These are phyloP conservation scores for Hyaloscypha bicolor DNA, from an alignment of 495 filamentous ascomycete species.

Conservation along the genomic window DNA sequence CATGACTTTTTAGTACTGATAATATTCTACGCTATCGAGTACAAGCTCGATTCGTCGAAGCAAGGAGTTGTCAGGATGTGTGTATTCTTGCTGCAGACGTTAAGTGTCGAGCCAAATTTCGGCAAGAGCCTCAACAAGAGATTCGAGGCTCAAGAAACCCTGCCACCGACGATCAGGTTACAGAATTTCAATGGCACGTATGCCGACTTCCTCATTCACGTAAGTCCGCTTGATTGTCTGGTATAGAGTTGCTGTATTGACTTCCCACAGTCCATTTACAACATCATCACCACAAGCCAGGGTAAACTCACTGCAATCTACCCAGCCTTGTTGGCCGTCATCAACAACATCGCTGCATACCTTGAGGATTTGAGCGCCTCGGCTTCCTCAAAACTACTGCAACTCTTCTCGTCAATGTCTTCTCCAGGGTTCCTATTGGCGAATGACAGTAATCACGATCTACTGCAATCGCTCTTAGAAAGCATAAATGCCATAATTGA, in stretches of 20 bases:
- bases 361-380: constrained; percentile 73
- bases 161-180: constrained; percentile 80
- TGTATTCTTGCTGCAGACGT: constrained; percentile 91
- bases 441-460: constrained; percentile 87
- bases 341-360: constrained; percentile 90
- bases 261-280: constrained; percentile 78
- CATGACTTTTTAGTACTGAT: constrained; percentile 92
- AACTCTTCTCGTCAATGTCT: constrained; percentile 93
- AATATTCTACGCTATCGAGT: constrained; percentile 89
- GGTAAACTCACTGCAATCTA: constrained; percentile 92
- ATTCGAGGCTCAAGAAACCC: constrained; percentile 86
- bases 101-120: constrained; percentile 92
- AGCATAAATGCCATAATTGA: constrained; percentile 92
- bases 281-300: constrained; percentile 87
- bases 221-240: constrained; percentile 44
- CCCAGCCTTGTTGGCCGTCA: constrained; percentile 86
- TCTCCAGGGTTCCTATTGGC: constrained; percentile 92
- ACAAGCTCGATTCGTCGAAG: constrained; percentile 81
- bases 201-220: constrained; percentile 92
- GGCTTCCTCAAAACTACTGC: constrained; percentile 79
- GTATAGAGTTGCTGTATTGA: neutral
- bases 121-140: constrained; percentile 85
- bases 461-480: constrained; percentile 82
- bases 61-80: constrained; percentile 96
- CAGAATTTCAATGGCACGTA: constrained; percentile 86